Percentiles rank a stretch among this genome's conserved stretches.
phyloP scores from a whole-genome alignment of 2,329 filamentous ascomycete genomes.

The Penicillium expansum region DNA sequence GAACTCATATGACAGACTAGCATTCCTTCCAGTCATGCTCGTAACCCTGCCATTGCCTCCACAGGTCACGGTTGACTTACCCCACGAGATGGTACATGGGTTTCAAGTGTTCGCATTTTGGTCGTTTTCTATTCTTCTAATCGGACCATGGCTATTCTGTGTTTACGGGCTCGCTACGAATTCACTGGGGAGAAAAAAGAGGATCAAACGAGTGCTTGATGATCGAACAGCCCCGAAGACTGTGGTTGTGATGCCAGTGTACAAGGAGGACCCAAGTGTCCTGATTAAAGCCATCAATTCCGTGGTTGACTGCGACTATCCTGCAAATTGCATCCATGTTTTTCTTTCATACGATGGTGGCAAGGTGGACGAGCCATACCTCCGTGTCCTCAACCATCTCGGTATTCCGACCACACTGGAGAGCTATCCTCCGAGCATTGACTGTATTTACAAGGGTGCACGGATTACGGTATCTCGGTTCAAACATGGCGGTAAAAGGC shows the following conservation, averaged over 20 bases:
- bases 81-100: conserved; percentile 62
- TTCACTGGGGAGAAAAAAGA: conserved; percentile 74
- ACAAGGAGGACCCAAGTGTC: conserved; percentile 83
- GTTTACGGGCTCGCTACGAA: conserved; percentile 88
- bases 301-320: conserved; percentile 90
- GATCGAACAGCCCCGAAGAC: conserved; percentile 86
- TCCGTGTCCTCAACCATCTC: conserved; percentile 79
- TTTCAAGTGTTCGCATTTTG: conserved; percentile 97
- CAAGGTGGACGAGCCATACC: conserved; percentile 81
- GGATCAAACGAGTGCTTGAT: conserved; percentile 80
- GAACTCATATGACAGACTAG: conserved; percentile 53
- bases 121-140: conserved; percentile 80
- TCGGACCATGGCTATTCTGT: conserved; percentile 88
- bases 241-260: conserved; percentile 95
- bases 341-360: conserved; percentile 95
- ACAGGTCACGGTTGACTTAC: conserved; percentile 70
- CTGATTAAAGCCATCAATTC: conserved; percentile 85
- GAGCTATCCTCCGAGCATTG: conserved; percentile 83
- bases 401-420: conserved; percentile 72
- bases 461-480: conserved; percentile 90
- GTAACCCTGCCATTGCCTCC: conserved; percentile 82
- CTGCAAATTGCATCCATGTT: conserved; percentile 85
- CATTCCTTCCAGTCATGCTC: conserved; percentile 92
- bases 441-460: conserved; percentile 77
- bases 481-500: conserved; percentile 86